These are phyloP conservation scores for Blastomyces gilchristii DNA, from an alignment of 2,329 filamentous ascomycete species.

Conservation along the genomic window DNA sequence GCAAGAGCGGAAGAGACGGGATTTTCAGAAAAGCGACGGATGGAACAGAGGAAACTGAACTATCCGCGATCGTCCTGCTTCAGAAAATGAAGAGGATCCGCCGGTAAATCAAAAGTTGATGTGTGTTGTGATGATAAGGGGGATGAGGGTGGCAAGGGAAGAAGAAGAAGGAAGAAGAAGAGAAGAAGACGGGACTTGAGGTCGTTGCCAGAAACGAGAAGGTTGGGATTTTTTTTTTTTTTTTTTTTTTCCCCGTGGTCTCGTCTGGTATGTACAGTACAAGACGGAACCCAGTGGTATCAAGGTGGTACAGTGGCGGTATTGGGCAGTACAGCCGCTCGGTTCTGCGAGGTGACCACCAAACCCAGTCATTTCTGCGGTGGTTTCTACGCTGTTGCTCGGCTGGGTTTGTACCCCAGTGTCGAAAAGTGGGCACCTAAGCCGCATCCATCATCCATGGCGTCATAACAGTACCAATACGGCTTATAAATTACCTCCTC, in stretches of 20 bases:
- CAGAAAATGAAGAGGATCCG: constrained; percentile 17
- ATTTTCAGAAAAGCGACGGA: constrained; percentile 12
- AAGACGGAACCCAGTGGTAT: background rate
- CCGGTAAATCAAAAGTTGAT: constrained; percentile 11
- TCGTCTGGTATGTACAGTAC: background rate
- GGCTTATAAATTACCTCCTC: background rate
- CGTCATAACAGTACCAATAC: background rate
- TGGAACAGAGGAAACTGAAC: constrained; percentile 14
- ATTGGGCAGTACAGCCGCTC: background rate
- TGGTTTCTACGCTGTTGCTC: too few relatives aligned
- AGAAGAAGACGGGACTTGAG: background rate
- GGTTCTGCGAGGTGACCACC: background rate
- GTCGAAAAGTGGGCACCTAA: background rate
- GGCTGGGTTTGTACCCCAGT: background rate
- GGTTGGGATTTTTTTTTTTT: constrained; percentile 3
- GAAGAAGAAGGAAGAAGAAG: constrained; percentile 7
- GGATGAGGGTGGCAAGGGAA: constrained; percentile 10
- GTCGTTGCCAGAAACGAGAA: background rate
- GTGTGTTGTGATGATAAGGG: constrained; percentile 8
- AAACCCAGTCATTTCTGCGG: background rate
- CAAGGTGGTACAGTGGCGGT: background rate
- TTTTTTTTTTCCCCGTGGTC: background rate
- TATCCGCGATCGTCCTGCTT: constrained; percentile 19
- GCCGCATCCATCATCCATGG: background rate
- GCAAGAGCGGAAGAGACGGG: constrained; percentile 9